Percentiles rank a stretch among this genome's conserved stretches.
Evolutionary conservation across 2,329 filamentous ascomycete genomes (phyloP).

Genomic region (Pyricularia sp.): DNA sequence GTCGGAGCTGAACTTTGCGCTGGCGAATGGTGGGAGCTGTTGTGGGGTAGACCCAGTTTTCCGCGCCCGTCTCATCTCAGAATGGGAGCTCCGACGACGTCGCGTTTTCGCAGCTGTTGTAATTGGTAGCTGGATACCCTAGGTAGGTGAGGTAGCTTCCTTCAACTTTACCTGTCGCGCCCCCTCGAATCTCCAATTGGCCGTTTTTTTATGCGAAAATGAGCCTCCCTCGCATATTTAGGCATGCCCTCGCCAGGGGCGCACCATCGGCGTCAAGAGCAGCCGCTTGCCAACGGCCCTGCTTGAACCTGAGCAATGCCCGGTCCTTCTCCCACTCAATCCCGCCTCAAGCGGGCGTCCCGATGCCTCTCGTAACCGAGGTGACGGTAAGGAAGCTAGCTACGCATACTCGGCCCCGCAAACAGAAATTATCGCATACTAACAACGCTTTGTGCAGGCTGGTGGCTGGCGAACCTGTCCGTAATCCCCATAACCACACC

Average conservation of each 20-base stretch:
- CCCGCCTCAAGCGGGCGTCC: conserved; percentile 30
- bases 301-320: neutral
- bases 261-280: neutral
- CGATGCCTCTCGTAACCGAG: conserved; percentile 51
- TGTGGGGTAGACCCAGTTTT: neutral
- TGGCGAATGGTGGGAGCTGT: neutral
- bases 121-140: no score
- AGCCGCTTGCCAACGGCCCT: neutral
- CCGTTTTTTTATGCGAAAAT: neutral
- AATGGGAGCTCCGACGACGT: neutral
- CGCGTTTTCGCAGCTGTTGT: neutral
- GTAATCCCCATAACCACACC: conserved; percentile 18
- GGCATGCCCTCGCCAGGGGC: neutral
- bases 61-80: neutral
- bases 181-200: neutral
- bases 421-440: neutral
- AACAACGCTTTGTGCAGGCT: conserved; percentile 35
- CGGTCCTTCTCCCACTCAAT: neutral
- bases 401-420: neutral
- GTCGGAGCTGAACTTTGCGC: neutral
- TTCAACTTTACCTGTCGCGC: neutral
- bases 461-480: conserved; percentile 71
- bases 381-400: conserved; percentile 31
- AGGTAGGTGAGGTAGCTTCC: neutral
- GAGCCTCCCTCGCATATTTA: neutral